Base-by-base conservation (phyloP, 2,329 filamentous ascomycete genomes). In the Endoconidiophora laricicola region DNA sequence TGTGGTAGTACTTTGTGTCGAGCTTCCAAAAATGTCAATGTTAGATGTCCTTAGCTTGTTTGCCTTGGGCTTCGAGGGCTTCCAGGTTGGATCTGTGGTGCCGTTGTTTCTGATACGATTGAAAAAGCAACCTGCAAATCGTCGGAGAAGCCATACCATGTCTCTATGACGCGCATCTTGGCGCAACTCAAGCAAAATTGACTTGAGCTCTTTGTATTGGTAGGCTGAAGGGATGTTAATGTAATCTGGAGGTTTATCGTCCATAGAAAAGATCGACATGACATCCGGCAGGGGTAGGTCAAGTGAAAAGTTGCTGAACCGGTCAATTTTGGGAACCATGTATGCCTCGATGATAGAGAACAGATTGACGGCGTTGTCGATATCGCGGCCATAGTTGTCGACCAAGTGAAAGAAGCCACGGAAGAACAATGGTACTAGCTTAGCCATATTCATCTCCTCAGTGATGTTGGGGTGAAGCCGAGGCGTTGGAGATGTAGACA, bases 381-480 rank as follows among this genome's bases (percentile, higher is more conserved):
- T 26, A 24, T 50, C 48, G 12, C 48, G 44, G n/a, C 52, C 52
- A 24, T 46, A 54, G 23, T 41, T 48, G 29, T 54, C 46, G 4
- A 50, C 23, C 9, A 50, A 3, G 16, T 54, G 44, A 18, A 47
- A 47, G 10, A 54, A 50, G 9, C 29, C 52, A 7, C 48, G 23
- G 10, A 50, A 29, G 14, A 50, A 44, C 33, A 54, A 22, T 20
- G 48, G 44, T 3, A 50, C 14, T 9, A 54, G 24, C 36, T 29
- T 44, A 5, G 23, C 38, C 29, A 45, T 45, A 33, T 54, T 54
- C 18, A 18, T 5, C 10, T 33, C 20, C n/a, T 54, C 50, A 4
- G 43, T 38, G 20, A 51, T 48, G 24, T 52, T 37, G 29, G 48
- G 37, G 12, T 53, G 47, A 42, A 55, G 44, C 16, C 50, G 44